phyloP scores from a whole-genome alignment of 129 eudicot genomes.

The Lonicera japonica region DNA sequence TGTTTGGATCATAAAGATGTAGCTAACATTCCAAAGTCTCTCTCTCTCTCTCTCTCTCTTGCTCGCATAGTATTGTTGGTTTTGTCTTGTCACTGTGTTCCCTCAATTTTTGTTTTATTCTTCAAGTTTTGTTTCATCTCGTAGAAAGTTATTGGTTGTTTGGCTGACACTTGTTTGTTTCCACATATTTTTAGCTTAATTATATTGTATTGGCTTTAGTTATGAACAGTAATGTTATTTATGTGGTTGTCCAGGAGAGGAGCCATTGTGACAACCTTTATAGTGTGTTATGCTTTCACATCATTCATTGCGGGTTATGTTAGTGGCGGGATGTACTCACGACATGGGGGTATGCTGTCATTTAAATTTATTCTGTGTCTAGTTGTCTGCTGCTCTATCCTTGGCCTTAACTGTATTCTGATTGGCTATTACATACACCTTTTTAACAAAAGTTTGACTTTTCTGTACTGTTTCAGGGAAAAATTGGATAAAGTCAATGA shows the following conservation, averaged over 20 bases:
- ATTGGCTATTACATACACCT: constrained; percentile 1
- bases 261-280: constrained; percentile 77
- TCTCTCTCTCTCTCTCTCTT: not conserved
- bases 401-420: not conserved
- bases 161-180: not conserved
- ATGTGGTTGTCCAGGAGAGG: constrained; percentile 36
- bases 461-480: constrained; percentile 44
- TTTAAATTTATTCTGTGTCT: not conserved
- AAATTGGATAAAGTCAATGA: constrained; percentile 85
- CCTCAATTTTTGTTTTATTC: too few species aligned
- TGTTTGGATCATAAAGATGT: not conserved
- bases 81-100: not conserved
- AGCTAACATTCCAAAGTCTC: not conserved
- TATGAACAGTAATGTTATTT: not conserved
- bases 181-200: not conserved
- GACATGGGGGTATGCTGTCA: constrained; percentile 58
- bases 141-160: too few species aligned
- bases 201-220: not conserved
- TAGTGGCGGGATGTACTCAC: constrained; percentile 88
- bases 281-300: constrained; percentile 79
- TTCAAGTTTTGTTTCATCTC: not conserved
- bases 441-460: not conserved
- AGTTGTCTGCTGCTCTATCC: not conserved
- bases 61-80: not conserved
- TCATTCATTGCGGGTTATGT: constrained; percentile 86